phyloP scores from a whole-genome alignment of 257 asterid species.

The Prunella vulgaris region DNA sequence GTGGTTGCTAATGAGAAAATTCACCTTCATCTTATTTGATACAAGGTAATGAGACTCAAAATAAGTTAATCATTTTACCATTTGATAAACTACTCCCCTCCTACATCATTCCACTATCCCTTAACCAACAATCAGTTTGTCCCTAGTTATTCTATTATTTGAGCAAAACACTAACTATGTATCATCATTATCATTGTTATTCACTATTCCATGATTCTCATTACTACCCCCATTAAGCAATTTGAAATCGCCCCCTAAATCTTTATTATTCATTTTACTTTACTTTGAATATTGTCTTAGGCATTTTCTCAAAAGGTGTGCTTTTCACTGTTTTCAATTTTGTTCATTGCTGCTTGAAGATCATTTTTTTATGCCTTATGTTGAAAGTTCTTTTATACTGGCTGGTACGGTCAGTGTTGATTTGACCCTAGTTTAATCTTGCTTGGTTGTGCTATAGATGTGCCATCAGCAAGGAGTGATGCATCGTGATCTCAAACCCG shows the following conservation, averaged over 20 bases:
- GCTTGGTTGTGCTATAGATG: constrained; percentile 35
- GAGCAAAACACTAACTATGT: too few species aligned
- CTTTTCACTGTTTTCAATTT: neutral
- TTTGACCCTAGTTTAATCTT: neutral
- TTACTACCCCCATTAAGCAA: too few species aligned
- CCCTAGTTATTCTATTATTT: too few species aligned
- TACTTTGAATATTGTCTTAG: neutral
- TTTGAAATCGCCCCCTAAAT: neutral
- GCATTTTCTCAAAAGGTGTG: neutral
- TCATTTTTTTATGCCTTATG: neutral
- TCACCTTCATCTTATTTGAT: too few species aligned
- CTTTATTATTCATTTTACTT: neutral
- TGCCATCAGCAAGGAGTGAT: constrained; percentile 75
- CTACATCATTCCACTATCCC: too few species aligned
- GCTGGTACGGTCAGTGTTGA: neutral
- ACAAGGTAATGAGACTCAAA: too few species aligned
- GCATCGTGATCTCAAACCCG: constrained; percentile 83
- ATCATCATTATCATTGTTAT: too few species aligned
- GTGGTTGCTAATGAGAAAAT: too few species aligned
- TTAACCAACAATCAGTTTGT: too few species aligned
- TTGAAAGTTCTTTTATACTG: neutral
- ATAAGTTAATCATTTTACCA: too few species aligned
- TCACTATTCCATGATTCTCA: too few species aligned
- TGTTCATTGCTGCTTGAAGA: constrained; percentile 1
- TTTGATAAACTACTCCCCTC: too few species aligned